Evolutionary conservation across 2,329 filamentous ascomycete genomes (phyloP).

Genomic region (Fusarium pseudograminearum): DNA sequence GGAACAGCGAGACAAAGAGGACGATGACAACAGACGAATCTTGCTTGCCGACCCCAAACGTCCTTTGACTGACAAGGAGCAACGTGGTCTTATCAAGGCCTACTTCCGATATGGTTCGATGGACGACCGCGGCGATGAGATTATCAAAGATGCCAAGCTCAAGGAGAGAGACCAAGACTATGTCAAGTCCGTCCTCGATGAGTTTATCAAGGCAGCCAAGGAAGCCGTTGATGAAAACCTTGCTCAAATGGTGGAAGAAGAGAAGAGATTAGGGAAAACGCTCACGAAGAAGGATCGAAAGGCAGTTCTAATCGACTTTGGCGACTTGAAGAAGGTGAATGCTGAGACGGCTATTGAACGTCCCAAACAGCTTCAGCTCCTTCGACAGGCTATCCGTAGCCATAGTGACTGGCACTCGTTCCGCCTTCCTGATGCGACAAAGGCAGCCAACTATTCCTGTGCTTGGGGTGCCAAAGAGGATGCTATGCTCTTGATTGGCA

Average conservation of each 20-base stretch:
- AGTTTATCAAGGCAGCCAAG: slow-evolving; percentile 72
- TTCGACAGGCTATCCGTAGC: slow-evolving; percentile 78
- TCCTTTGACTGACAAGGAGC: slow-evolving; percentile 92
- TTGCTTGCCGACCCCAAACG: slow-evolving; percentile 85
- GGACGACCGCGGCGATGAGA: slow-evolving; percentile 87
- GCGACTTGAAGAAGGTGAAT: slow-evolving; percentile 93
- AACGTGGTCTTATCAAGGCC: slow-evolving; percentile 88
- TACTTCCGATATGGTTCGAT: slow-evolving; percentile 93
- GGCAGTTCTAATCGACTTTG: slow-evolving; percentile 94
- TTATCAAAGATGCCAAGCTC: slow-evolving; percentile 88
- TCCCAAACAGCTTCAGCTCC: slow-evolving; percentile 86
- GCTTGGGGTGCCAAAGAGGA: slow-evolving; percentile 94
- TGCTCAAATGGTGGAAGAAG: slow-evolving; percentile 80
- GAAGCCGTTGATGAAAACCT: slow-evolving; percentile 75
- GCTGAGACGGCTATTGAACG: slow-evolving; percentile 95
- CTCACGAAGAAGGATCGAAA: slow-evolving; percentile 98
- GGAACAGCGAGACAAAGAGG: slow-evolving; percentile 75
- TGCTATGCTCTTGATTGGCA: slow-evolving; percentile 95
- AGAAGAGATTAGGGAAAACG: slow-evolving; percentile 83
- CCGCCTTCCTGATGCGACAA: slow-evolving; percentile 89
- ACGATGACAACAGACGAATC: slow-evolving; percentile 76
- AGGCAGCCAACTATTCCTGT: slow-evolving; percentile 90
- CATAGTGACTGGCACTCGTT: slow-evolving; percentile 80
- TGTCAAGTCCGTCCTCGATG: slow-evolving; percentile 79
- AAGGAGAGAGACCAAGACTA: slow-evolving; percentile 84